Percentiles rank a stretch among this genome's conserved stretches.
These are phyloP conservation scores for Irpex sp. DNA, from an alignment of 1,284 basidiomycete species.

Conservation along the genomic window DNA sequence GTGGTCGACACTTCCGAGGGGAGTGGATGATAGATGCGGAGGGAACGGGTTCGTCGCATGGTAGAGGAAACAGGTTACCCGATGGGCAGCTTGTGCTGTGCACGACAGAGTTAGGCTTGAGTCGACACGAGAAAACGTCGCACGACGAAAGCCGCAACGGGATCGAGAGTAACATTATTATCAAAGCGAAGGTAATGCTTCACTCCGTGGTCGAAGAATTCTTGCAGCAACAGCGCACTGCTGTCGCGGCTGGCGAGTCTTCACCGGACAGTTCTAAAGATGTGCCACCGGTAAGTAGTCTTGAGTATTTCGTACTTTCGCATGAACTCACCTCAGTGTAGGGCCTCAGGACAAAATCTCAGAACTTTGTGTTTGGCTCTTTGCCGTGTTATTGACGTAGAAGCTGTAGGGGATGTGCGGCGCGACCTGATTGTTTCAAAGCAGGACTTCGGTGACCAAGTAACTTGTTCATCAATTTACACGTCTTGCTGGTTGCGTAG, in stretches of 20 bases:
- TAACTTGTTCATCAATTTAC: too few species aligned
- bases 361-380: too few species aligned
- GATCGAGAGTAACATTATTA: constrained; percentile 18
- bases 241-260: not conserved
- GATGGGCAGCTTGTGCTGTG: constrained; percentile 27
- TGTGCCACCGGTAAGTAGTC: too few species aligned
- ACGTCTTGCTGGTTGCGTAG: too few species aligned
- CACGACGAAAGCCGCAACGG: constrained; percentile 18
- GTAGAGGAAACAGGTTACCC: constrained; percentile 4
- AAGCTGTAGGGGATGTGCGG: too few species aligned
- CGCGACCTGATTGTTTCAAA: too few species aligned
- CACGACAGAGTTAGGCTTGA: constrained; percentile 35
- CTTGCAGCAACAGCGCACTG: not conserved
- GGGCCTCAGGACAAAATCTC: too few species aligned
- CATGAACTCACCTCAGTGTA: too few species aligned
- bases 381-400: too few species aligned
- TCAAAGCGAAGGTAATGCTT: constrained; percentile 36
- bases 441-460: too few species aligned
- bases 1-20: constrained; percentile 14
- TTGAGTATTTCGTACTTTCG: too few species aligned
- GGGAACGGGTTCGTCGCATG: constrained; percentile 5
- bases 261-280: too few species aligned
- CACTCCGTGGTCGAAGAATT: constrained; percentile 5
- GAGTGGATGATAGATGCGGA: constrained; percentile 45
- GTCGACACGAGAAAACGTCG: constrained; percentile 19